Percentiles rank a stretch among this genome's conserved stretches.
These are phyloP conservation scores for Hordeum pubiflorum DNA, from an alignment of 202 grass and related monocot genomes.

Conservation along the genomic window DNA sequence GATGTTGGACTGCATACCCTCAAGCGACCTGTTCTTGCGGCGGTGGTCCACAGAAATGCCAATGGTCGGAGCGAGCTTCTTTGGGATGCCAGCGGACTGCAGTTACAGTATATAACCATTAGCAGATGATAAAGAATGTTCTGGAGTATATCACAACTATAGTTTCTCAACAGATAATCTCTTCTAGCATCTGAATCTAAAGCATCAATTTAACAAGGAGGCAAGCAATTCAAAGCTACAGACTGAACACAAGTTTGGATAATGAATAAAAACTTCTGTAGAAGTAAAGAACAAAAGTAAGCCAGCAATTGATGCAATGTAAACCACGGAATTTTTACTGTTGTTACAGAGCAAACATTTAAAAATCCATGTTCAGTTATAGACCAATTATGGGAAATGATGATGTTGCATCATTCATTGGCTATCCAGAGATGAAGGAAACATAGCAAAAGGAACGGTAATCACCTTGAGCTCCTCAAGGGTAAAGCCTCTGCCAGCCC, in stretches of 20 bases:
- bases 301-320: not conserved
- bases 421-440: not conserved
- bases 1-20: constrained; percentile 73
- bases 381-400: not conserved
- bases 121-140: not conserved
- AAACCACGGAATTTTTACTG: not conserved
- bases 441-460: not conserved
- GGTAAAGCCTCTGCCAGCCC: constrained; percentile 74
- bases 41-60: constrained; percentile 84
- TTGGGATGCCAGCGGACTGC: constrained; percentile 64
- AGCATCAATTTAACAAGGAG: too few relatives aligned
- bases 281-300: not conserved
- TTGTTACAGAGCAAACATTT: not conserved
- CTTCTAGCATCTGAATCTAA: not conserved
- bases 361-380: not conserved
- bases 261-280: not conserved
- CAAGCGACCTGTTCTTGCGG: constrained; percentile 69
- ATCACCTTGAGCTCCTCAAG: constrained; percentile 92
- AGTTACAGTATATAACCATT: not conserved
- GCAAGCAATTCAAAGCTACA: not conserved
- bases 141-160: not conserved
- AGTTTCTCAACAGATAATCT: not conserved
- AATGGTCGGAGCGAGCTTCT: constrained; percentile 69
- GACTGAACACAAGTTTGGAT: not conserved
- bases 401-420: not conserved